Evolutionary conservation across 306 rosid genomes (phyloP).

Genomic region (Acacia acuminata): DNA sequence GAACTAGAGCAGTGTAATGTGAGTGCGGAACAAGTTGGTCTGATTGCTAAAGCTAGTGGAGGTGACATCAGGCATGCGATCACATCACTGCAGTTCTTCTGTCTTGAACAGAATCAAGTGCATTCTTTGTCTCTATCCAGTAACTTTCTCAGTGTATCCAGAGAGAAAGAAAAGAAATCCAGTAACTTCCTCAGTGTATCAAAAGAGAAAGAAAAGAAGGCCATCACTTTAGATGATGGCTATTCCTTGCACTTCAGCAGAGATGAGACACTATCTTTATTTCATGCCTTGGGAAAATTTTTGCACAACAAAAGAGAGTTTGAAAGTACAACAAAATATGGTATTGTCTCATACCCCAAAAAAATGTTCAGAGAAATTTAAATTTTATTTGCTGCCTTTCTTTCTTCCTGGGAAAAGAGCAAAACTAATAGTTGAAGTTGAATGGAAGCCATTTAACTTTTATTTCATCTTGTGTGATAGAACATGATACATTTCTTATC

Average conservation of each 20-base stretch:
- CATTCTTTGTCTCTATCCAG: slow-evolving; percentile 45
- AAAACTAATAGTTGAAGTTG: slow-evolving; percentile 15
- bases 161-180: slow-evolving; percentile 37
- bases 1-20: slow-evolving; percentile 66
- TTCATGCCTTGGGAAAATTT: slow-evolving; percentile 97
- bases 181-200: slow-evolving; percentile 18
- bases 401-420: slow-evolving; percentile 8
- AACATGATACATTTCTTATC: slow-evolving; percentile 47
- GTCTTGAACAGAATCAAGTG: slow-evolving; percentile 56
- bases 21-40: slow-evolving; percentile 65
- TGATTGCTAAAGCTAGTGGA: slow-evolving; percentile 86
- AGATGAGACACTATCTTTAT: slow-evolving; percentile 80
- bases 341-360: slow-evolving; percentile 38
- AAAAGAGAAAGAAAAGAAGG: slow-evolving; percentile 41
- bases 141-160: slow-evolving; percentile 14
- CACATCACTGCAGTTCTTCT: slow-evolving; percentile 82
- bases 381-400: slow-evolving; percentile 11
- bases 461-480: slow-evolving; percentile 45
- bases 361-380: slow-evolving; percentile 24
- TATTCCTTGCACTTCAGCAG: slow-evolving; percentile 70
- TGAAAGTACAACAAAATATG: slow-evolving; percentile 45
- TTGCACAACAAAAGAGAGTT: slow-evolving; percentile 89
- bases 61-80: slow-evolving; percentile 98
- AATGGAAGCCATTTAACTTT: slow-evolving; percentile 24
- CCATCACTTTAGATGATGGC: slow-evolving; percentile 37